phyloP scores from a whole-genome alignment of 805 yeast species.

The Brettanomyces bruxellensis region DNA sequence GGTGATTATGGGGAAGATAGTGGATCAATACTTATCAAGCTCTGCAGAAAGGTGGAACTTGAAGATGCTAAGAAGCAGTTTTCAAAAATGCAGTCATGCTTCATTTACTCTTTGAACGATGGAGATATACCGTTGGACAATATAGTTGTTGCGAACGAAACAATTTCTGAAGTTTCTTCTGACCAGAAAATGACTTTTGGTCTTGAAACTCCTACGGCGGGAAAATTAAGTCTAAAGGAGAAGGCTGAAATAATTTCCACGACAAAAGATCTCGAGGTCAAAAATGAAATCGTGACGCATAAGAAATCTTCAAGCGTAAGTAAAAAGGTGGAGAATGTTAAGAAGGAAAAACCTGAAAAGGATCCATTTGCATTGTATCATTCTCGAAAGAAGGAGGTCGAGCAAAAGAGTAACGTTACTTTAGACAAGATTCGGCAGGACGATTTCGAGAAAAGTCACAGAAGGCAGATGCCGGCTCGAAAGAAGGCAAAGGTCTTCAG shows the following conservation, averaged over 20 bases:
- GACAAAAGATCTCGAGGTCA: neutral
- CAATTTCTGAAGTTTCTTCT: slow-evolving; percentile 6
- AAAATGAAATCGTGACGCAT: neutral
- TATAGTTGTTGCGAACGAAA: slow-evolving; percentile 12
- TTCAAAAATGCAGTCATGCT: slow-evolving; percentile 10
- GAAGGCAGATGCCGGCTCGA: slow-evolving; percentile 2
- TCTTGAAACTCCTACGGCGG: slow-evolving; percentile 10
- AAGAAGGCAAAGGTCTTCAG: slow-evolving; percentile 14
- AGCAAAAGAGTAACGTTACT: slow-evolving; percentile 3
- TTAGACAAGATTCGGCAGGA: slow-evolving; percentile 1
- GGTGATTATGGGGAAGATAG: slow-evolving; percentile 5
- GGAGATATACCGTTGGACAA: slow-evolving; percentile 11
- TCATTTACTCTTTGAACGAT: slow-evolving; percentile 16
- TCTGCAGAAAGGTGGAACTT: slow-evolving; percentile 7
- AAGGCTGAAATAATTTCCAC: neutral
- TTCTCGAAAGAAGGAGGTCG: slow-evolving; percentile 1
- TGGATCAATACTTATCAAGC: slow-evolving; percentile 7
- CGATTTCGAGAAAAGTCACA: neutral
- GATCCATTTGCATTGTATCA: slow-evolving; percentile 6
- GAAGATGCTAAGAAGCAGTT: slow-evolving; percentile 11
- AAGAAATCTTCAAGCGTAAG: neutral
- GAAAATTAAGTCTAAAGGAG: neutral
- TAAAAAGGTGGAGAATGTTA: neutral
- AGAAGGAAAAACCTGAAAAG: neutral
- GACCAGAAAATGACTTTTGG: slow-evolving; percentile 13